Percentiles rank a stretch among this genome's conserved stretches.
Conservation (phyloP, 2,329 filamentous ascomycete genomes). For the Tetracladium maxilliforme region DNA sequence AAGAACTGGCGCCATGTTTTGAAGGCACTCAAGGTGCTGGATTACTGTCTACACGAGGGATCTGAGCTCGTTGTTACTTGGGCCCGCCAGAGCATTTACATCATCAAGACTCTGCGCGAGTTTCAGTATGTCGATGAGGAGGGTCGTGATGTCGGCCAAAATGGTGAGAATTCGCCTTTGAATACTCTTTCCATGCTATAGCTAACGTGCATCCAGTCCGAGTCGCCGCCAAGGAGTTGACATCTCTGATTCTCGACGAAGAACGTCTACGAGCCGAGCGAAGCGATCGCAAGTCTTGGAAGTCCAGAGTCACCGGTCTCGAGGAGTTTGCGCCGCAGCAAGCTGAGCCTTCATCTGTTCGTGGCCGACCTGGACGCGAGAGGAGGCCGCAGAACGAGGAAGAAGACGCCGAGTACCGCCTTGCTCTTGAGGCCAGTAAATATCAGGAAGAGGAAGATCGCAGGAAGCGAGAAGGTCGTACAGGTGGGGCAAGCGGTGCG, state of each 20-base stretch:
- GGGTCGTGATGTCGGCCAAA: conserved; percentile 86
- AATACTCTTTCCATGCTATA: conserved; percentile 4
- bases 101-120: conserved; percentile 95
- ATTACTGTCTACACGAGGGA: conserved; percentile 95
- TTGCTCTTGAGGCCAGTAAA: conserved; percentile 92
- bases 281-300: conserved; percentile 87
- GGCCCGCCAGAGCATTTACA: conserved; percentile 95
- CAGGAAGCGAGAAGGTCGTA: conserved; percentile 52
- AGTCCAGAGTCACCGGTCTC: conserved; percentile 85
- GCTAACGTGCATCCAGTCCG: conserved; percentile 50
- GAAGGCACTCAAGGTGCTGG: conserved; percentile 92
- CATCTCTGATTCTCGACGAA: conserved; percentile 81
- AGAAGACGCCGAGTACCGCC: conserved; percentile 77
- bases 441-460: conserved; percentile 85
- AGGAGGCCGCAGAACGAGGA: conserved; percentile 47
- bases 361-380: conserved; percentile 28
- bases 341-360: no score
- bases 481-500: conserved; percentile 28
- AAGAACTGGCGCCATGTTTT: conserved; percentile 99
- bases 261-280: conserved; percentile 82
- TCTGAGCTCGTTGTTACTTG: conserved; percentile 94
- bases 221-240: conserved; percentile 90
- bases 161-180: conserved; percentile 46
- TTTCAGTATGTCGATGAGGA: conserved; percentile 97
- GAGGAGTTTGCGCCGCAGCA: conserved; percentile 52